A percentile compares a stretch with the other conserved stretches of the same genome.
These are phyloP conservation scores for Chlorencoelia australis DNA, from an alignment of 2,329 filamentous ascomycete genomes.

Conservation along the genomic window DNA sequence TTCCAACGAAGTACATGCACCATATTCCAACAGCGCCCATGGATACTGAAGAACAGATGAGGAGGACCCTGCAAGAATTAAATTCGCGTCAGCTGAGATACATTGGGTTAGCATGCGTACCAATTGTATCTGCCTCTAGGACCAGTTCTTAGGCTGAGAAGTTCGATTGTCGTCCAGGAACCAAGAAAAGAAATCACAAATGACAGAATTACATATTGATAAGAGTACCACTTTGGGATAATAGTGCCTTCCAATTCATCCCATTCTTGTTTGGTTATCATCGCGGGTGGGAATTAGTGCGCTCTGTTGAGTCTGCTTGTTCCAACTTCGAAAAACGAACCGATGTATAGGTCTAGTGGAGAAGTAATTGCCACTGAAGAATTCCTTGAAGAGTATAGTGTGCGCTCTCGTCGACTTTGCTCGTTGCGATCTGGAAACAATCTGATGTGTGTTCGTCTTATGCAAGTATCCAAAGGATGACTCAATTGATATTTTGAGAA, in stretches of 20 bases:
- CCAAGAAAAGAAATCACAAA: slow-evolving; percentile 64
- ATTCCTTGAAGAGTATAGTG: no score
- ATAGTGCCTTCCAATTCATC: slow-evolving; percentile 11
- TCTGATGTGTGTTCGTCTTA: no score
- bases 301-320: no score
- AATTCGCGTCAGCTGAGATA: slow-evolving; percentile 5
- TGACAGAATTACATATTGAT: slow-evolving; percentile 57
- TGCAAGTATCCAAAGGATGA: no score
- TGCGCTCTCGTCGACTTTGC: no score
- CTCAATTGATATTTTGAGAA: no score
- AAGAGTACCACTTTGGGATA: slow-evolving; percentile 21
- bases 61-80: slow-evolving; percentile 40
- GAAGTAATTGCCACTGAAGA: no score
- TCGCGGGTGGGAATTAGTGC: no score
- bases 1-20: slow-evolving; percentile 77
- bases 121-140: slow-evolving; percentile 58
- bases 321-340: no score
- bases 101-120: slow-evolving; percentile 32
- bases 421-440: no score
- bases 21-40: slow-evolving; percentile 69
- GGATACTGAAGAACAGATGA: slow-evolving; percentile 52
- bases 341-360: no score
- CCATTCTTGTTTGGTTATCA: no score
- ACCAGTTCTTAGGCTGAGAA: slow-evolving; percentile 67
- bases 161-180: slow-evolving; percentile 67